Evolutionary conservation across 169 alveolate species (phyloP).

Genomic region (Eimeria nieschulzi): DNA sequence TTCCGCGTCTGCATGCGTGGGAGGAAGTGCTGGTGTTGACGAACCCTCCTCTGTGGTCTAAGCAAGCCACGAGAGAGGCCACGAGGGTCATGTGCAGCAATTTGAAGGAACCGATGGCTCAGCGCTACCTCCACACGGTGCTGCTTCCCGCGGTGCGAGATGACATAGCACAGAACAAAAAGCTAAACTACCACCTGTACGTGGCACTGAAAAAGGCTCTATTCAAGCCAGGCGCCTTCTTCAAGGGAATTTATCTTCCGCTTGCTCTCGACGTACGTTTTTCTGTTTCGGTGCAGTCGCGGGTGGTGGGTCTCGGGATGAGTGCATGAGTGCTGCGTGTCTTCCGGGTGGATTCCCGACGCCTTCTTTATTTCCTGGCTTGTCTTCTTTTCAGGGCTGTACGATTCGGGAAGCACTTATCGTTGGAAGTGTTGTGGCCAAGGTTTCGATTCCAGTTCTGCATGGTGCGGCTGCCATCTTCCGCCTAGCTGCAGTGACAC

Average conservation of each 20-base stretch:
- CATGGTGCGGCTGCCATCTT: slow-evolving; percentile 94
- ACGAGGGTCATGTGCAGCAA: slow-evolving; percentile 89
- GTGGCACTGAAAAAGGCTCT: slow-evolving; percentile 89
- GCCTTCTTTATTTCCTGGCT: background rate
- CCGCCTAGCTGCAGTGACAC: slow-evolving; percentile 84
- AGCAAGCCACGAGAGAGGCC: slow-evolving; percentile 92
- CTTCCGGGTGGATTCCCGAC: background rate
- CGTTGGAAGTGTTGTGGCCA: slow-evolving; percentile 88
- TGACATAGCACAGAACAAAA: slow-evolving; percentile 85
- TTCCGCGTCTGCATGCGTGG: slow-evolving; percentile 94
- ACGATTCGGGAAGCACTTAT: slow-evolving; percentile 93
- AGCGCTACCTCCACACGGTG: slow-evolving; percentile 81
- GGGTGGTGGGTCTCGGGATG: too few relatives aligned
- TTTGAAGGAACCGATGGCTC: slow-evolving; percentile 83
- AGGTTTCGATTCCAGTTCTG: slow-evolving; percentile 90
- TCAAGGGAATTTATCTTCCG: slow-evolving; percentile 94
- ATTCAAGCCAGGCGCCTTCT: slow-evolving; percentile 95
- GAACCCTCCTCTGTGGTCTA: slow-evolving; percentile 93
- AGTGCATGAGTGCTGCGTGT: background rate
- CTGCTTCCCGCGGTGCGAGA: slow-evolving; percentile 90
- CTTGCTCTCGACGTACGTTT: slow-evolving; percentile 78
- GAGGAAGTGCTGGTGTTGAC: slow-evolving; percentile 91
- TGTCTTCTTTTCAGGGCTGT: slow-evolving; percentile 72
- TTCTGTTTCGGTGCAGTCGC: too few relatives aligned
- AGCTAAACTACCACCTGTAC: slow-evolving; percentile 92